Percentiles rank a stretch among this genome's conserved stretches.
These are phyloP conservation scores for Schwanniomyces polymorphus DNA, from an alignment of 805 yeast genomes.

Conservation along the genomic window DNA sequence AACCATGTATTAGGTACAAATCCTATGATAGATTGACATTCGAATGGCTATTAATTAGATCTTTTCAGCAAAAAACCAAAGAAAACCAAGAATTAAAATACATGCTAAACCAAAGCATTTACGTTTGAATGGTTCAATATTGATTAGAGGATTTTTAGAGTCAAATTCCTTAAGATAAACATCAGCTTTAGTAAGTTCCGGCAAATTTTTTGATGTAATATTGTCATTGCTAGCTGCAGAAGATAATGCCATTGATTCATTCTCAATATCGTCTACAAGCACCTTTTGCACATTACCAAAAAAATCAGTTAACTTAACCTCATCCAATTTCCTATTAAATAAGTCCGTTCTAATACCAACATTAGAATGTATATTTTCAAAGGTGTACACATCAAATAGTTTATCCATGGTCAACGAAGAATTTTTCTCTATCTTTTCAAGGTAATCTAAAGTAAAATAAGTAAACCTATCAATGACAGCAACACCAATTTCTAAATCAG, in stretches of 20 bases:
- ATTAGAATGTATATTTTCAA: conserved; percentile 82
- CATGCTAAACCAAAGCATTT: background rate
- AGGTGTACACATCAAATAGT: conserved; percentile 79
- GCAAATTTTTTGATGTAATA: too few species aligned
- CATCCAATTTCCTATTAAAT: conserved; percentile 60
- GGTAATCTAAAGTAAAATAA: conserved; percentile 82
- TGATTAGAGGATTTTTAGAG: background rate
- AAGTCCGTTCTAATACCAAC: conserved; percentile 91
- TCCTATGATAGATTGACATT: too few species aligned
- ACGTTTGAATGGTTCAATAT: background rate
- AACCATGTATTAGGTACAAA: too few species aligned
- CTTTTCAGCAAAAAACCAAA: background rate
- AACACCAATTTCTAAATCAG: conserved; percentile 94
- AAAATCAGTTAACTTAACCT: conserved; percentile 85
- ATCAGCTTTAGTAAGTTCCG: background rate
- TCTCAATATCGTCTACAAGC: conserved; percentile 57
- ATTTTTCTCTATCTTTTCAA: conserved; percentile 77
- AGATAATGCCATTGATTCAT: conserved; percentile 31
- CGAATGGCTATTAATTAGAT: background rate
- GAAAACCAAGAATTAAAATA: background rate
- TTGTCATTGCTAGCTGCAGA: background rate
- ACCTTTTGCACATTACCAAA: conserved; percentile 90
- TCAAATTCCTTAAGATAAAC: background rate
- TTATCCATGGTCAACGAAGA: conserved; percentile 78
- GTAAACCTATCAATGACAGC: conserved; percentile 98